Evolutionary conservation across 164 flowering plant species (phyloP).

Genomic region (Brasenia schreberi): DNA sequence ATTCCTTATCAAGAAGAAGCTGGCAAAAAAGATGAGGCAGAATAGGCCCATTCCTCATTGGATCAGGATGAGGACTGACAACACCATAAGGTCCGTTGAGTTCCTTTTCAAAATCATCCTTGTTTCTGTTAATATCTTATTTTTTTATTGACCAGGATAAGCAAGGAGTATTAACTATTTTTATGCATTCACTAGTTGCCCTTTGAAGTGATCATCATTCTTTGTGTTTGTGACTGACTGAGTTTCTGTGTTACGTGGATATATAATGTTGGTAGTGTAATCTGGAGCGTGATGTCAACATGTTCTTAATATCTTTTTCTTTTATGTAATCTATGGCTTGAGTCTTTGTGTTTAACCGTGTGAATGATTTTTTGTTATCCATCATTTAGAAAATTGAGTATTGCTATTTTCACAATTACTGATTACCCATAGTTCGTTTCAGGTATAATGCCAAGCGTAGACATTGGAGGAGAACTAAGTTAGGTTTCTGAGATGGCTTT

Average conservation of each 20-base stretch:
- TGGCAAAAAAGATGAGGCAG: constrained; percentile 17
- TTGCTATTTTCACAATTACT: too few relatives aligned
- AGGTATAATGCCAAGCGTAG: constrained; percentile 6
- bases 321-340: too few relatives aligned
- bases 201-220: too few relatives aligned
- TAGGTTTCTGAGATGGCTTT: neutral
- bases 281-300: too few relatives aligned
- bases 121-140: neutral
- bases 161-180: neutral
- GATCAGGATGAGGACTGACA: constrained; percentile 16
- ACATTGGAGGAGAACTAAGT: constrained; percentile 4
- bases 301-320: too few relatives aligned
- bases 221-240: too few relatives aligned
- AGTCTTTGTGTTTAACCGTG: too few relatives aligned
- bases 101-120: neutral
- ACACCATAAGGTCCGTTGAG: constrained; percentile 8
- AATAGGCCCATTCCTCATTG: constrained; percentile 15
- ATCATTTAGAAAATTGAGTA: too few relatives aligned
- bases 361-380: too few relatives aligned
- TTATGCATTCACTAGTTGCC: too few relatives aligned
- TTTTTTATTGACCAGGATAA: neutral
- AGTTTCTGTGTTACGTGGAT: too few relatives aligned
- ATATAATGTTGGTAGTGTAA: too few relatives aligned
- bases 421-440: neutral
- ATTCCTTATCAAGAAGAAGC: constrained; percentile 16